Evolutionary conservation across 768 basidiomycete species (phyloP).

Genomic region (Termitomyces sp.): DNA sequence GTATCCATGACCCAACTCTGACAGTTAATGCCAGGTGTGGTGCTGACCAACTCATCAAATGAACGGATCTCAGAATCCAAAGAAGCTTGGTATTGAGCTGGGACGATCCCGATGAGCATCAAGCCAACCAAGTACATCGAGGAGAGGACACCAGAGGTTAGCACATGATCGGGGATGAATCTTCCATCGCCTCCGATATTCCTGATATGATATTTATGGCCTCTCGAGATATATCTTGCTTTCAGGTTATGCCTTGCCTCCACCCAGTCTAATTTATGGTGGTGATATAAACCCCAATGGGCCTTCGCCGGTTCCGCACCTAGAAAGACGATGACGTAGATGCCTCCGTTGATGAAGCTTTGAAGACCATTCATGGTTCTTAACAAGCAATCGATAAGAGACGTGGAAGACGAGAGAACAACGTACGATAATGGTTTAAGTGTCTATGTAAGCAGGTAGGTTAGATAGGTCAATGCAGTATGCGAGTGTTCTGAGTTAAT

Average conservation of each 20-base stretch:
- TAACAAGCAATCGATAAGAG: too few species aligned
- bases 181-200: neutral
- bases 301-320: neutral
- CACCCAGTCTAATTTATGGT: too few species aligned
- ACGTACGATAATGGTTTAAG: too few species aligned
- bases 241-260: too few species aligned
- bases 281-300: neutral
- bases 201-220: neutral
- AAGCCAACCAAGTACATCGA: too few species aligned
- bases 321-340: too few species aligned
- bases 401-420: neutral
- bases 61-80: neutral
- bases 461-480: neutral
- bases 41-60: too few species aligned
- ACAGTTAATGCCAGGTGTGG: too few species aligned
- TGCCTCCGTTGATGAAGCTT: neutral
- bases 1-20: too few species aligned
- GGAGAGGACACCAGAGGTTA: too few species aligned
- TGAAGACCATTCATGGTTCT: neutral
- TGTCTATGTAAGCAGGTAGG: neutral
- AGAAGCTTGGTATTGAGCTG: neutral
- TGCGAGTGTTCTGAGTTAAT: neutral
- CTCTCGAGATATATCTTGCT: neutral
- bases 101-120: neutral
- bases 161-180: neutral